Evolutionary conservation across 257 asterid genomes (phyloP), one percentile per base, ranked within the genome.

Genomic region (Prunella vulgaris): DNA sequence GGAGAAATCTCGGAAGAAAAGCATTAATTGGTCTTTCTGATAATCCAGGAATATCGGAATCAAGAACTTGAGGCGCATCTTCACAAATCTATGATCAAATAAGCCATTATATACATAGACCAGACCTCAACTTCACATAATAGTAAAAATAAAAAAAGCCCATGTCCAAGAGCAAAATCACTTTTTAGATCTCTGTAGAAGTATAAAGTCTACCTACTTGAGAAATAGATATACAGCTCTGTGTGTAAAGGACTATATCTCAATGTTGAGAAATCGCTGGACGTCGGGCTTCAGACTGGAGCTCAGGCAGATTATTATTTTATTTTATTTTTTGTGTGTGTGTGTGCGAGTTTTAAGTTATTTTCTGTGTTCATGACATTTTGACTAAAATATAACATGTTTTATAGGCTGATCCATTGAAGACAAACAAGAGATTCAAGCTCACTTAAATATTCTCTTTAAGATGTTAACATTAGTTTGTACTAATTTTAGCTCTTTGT

Each of bases 1-100:
- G 92, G 78, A 92, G 85, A 79, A 92, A 89, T 80, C 92, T 89
- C 9, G 98, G 98, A 63, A 92, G 75, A 79, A 92, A 92, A 54
- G 85, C 94, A 72, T 83, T 83, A 77, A 92, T 89, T 70, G 98
- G 98, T 13, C 91, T 84, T 69, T 92, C 94, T 60, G 98, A 62
- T 81, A 86, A 78, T 77, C 98, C 98, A 73, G 96, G 60, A 70
- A 88, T 77, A 70, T 90, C 96, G 46, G 90, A 82, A 85, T 90
- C 97, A 72, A 90, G 92, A 67, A 88, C 76, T 77, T 90, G 97
- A 17, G 97, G 97, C 15, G 84, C 84, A 74, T 90, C 97, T 79
- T 90, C 97, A 64, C 97, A 90, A 25, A 90, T 86, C 97, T 90
- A 80, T 71, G 73, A 70, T 52, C 56, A 57, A 61, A 20, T 27